Evolutionary conservation across 75 land plant genomes (phyloP).

Genomic region (Sequoia sempervirens): DNA sequence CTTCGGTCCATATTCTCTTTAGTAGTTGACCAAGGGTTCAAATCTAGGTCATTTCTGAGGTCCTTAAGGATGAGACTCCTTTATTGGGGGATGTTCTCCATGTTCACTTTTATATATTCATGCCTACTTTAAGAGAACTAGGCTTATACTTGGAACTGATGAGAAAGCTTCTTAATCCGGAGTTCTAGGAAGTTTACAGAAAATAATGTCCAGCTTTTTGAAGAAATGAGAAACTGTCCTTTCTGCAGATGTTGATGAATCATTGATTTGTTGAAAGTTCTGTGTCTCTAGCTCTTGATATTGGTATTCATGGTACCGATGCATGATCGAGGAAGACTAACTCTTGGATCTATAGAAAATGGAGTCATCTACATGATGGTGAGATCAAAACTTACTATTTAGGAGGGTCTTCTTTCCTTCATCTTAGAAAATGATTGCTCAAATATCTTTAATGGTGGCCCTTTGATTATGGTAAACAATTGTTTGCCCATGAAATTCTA

Average conservation of each 20-base stretch:
- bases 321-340: background rate
- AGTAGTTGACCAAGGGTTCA: background rate
- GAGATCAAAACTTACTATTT: background rate
- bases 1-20: background rate
- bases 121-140: background rate
- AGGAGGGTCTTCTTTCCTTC: background rate
- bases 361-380: background rate
- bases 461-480: background rate
- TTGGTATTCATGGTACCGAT: background rate
- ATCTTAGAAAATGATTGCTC: background rate
- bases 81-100: background rate
- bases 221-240: background rate
- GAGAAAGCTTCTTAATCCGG: background rate
- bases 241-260: background rate
- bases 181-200: background rate
- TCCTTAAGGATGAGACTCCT: background rate
- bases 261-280: background rate
- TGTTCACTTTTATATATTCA: background rate
- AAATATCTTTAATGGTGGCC: background rate
- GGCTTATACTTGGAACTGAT: background rate
- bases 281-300: background rate
- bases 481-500: background rate
- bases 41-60: background rate
- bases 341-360: too few relatives aligned
- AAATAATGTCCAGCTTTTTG: background rate